These are phyloP conservation scores for Metschnikowia cerradonensis DNA, from an alignment of 805 yeast species.

Conservation along the genomic window DNA sequence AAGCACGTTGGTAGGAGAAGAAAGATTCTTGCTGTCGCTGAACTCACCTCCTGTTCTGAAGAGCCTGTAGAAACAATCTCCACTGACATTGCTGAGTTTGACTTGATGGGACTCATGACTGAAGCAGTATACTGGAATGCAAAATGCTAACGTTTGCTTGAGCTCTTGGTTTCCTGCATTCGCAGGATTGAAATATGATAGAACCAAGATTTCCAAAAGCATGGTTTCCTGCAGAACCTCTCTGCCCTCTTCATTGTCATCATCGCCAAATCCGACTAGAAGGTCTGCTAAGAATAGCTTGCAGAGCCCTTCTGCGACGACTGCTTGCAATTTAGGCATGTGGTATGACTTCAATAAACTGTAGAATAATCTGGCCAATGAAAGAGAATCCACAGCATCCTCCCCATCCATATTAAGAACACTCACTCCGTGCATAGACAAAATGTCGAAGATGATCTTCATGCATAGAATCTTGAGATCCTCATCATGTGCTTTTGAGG, in stretches of 20 bases:
- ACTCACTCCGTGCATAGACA: slow-evolving; percentile 70
- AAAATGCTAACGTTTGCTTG: slow-evolving; percentile 77
- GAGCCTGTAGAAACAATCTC: slow-evolving; percentile 61
- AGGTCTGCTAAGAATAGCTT: slow-evolving; percentile 77
- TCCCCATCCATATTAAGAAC: slow-evolving; percentile 51
- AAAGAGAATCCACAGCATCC: slow-evolving; percentile 59
- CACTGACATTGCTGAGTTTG: slow-evolving; percentile 56
- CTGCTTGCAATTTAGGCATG: slow-evolving; percentile 65
- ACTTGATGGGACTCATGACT: slow-evolving; percentile 71
- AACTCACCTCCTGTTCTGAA: slow-evolving; percentile 38
- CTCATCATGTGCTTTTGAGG: slow-evolving; percentile 58
- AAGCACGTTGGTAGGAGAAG: slow-evolving; percentile 49
- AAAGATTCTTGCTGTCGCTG: slow-evolving; percentile 27
- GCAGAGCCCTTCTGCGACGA: slow-evolving; percentile 82
- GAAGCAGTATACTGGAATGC: slow-evolving; percentile 82
- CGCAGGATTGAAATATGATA: slow-evolving; percentile 71
- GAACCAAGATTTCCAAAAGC: slow-evolving; percentile 63
- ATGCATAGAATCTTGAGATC: slow-evolving; percentile 58
- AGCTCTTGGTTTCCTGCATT: slow-evolving; percentile 61
- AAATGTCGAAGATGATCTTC: slow-evolving; percentile 70
- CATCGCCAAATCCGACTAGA: slow-evolving; percentile 45
- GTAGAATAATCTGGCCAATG: slow-evolving; percentile 66
- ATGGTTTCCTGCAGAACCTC: slow-evolving; percentile 30
- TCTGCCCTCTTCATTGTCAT: slow-evolving; percentile 14
- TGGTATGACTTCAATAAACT: slow-evolving; percentile 55